These are phyloP conservation scores for Rutidosis leptorrhynchoides DNA, from an alignment of 129 eudicot species.

Conservation along the genomic window DNA sequence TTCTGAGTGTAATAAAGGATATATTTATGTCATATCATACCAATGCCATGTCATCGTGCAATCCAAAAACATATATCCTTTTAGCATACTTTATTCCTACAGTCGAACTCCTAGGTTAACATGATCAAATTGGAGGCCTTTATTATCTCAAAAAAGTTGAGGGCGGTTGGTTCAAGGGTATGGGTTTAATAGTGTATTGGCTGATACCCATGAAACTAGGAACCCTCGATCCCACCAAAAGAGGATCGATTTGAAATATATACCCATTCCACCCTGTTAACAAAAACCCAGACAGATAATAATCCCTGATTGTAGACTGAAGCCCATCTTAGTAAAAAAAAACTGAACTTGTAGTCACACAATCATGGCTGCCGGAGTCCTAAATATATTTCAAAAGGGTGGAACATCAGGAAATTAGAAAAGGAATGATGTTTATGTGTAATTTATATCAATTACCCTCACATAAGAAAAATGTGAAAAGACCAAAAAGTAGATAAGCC, in stretches of 20 bases:
- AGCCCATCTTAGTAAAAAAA: slow-evolving; percentile 9
- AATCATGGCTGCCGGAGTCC: slow-evolving; percentile 8
- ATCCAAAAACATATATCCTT: slow-evolving; percentile 9
- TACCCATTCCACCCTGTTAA: neutral
- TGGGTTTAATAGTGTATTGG: neutral
- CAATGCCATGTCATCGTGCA: slow-evolving; percentile 11
- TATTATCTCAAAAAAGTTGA: slow-evolving; percentile 10
- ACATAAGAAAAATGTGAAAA: neutral
- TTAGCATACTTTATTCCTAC: neutral
- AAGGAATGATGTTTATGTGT: neutral
- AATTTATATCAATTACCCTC: neutral
- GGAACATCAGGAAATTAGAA: neutral
- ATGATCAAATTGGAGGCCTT: slow-evolving; percentile 17
- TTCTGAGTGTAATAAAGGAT: slow-evolving; percentile 9
- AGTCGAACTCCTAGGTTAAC: neutral
- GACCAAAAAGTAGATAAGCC: neutral
- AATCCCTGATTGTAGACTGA: neutral
- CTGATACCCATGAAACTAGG: neutral
- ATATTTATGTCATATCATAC: slow-evolving; percentile 7
- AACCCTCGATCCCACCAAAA: neutral
- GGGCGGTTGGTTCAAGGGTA: neutral
- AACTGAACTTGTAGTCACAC: slow-evolving; percentile 12
- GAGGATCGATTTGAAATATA: neutral
- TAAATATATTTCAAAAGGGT: neutral
- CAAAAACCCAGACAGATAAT: neutral